phyloP scores from a whole-genome alignment of 208 protist species.

The Acanthamoeba lenticulata region DNA sequence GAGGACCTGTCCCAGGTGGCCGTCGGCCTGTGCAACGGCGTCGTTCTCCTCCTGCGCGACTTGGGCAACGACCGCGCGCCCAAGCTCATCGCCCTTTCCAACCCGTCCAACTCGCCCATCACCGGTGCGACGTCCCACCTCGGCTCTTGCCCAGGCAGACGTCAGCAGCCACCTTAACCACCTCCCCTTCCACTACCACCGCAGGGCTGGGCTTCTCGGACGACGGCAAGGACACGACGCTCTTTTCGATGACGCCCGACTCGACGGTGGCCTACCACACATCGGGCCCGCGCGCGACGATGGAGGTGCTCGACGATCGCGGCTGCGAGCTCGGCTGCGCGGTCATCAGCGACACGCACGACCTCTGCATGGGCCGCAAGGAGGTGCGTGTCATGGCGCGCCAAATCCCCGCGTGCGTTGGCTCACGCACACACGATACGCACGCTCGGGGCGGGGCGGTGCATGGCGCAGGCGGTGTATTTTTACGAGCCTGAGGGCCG shows the following conservation, averaged over 20 bases:
- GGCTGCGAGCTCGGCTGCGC: constrained; percentile 73
- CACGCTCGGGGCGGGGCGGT: not conserved
- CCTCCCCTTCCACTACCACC: constrained; percentile 19
- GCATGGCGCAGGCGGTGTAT: constrained; percentile 77
- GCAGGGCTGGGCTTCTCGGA: constrained; percentile 49
- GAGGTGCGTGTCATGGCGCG: constrained; percentile 59
- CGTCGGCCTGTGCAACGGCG: constrained; percentile 90
- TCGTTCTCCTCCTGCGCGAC: constrained; percentile 84
- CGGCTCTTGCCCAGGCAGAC: too few species aligned
- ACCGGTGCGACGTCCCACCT: too few species aligned
- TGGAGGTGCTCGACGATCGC: constrained; percentile 75
- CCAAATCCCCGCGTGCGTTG: too few species aligned
- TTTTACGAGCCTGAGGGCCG: constrained; percentile 86
- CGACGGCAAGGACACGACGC: not conserved
- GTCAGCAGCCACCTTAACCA: not conserved
- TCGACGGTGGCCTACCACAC: constrained; percentile 22
- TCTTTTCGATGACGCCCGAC: constrained; percentile 70
- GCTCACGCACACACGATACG: not conserved
- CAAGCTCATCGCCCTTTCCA: constrained; percentile 11
- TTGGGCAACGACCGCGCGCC: constrained; percentile 10
- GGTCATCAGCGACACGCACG: constrained; percentile 73
- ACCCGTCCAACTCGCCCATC: constrained; percentile 61
- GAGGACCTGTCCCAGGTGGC: constrained; percentile 90
- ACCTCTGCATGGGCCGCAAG: constrained; percentile 71
- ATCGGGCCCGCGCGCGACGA: not conserved